Percentiles rank a stretch among this genome's conserved stretches.
Conservation (phyloP, 805 yeast species). For the Lachancea meyersii region DNA sequence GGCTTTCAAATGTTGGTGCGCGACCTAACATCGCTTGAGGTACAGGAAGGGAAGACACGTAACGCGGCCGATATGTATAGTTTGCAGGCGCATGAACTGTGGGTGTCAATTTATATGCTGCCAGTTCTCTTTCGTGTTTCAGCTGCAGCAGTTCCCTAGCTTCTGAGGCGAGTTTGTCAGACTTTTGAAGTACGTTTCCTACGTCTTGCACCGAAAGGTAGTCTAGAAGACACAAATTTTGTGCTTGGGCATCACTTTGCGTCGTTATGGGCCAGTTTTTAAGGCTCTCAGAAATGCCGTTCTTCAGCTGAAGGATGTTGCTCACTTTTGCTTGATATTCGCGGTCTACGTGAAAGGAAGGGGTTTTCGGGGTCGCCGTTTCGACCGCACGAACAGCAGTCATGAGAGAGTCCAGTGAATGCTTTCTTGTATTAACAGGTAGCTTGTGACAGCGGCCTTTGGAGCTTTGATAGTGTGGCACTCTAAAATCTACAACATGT, state of each 20-base stretch:
- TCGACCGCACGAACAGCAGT: slow-evolving; percentile 20
- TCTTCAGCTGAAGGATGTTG: slow-evolving; percentile 15
- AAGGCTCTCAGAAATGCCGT: slow-evolving; percentile 11
- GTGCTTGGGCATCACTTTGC: not conserved
- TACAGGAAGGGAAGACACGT: not conserved
- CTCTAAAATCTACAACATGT: slow-evolving; percentile 2
- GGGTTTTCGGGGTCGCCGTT: slow-evolving; percentile 3
- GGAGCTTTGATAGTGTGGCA: slow-evolving; percentile 4
- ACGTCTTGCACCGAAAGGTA: not conserved
- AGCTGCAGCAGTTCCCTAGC: not conserved
- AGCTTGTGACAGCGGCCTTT: not conserved
- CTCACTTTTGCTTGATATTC: slow-evolving; percentile 14
- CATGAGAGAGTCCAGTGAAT: slow-evolving; percentile 23
- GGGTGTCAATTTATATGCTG: not conserved
- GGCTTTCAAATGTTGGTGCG: not conserved
- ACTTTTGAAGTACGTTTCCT: not conserved
- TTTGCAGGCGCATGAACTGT: not conserved
- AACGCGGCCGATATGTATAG: slow-evolving; percentile 1
- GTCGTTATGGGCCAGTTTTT: slow-evolving; percentile 14
- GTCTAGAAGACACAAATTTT: slow-evolving; percentile 1
- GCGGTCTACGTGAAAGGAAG: slow-evolving; percentile 10
- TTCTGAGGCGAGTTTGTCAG: slow-evolving; percentile 1
- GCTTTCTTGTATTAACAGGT: slow-evolving; percentile 6
- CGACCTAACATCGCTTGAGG: not conserved
- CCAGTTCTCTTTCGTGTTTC: slow-evolving; percentile 2